Conservation (phyloP, 2,329 filamentous ascomycete species). For the Aspergillaceae sp. region DNA sequence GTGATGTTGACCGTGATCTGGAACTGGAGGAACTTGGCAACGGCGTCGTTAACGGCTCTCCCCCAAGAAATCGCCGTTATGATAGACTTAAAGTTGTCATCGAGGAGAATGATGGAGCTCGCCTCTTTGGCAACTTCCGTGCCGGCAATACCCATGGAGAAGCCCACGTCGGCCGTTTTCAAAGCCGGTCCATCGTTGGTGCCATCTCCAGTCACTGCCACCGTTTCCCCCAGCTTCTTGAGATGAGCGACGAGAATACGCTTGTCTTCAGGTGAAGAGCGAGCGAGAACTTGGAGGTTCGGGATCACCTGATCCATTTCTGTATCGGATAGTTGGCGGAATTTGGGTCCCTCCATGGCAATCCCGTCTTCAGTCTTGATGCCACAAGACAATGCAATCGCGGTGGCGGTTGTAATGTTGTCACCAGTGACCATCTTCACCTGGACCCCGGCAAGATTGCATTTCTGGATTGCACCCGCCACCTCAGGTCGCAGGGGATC, state of each 20-base stretch:
- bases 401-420: constrained; percentile 62
- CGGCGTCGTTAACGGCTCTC: constrained; percentile 59
- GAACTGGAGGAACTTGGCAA: constrained; percentile 59
- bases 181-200: constrained; percentile 60
- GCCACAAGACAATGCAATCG: constrained; percentile 66
- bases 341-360: constrained; percentile 61
- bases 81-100: constrained; percentile 58
- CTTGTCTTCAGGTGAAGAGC: constrained; percentile 60
- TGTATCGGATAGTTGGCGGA: constrained; percentile 52
- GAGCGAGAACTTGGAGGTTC: constrained; percentile 54
- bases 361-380: constrained; percentile 53
- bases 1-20: constrained; percentile 80
- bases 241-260: constrained; percentile 54
- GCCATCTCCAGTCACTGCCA: constrained; percentile 56
- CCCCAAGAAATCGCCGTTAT: constrained; percentile 61
- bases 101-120: constrained; percentile 59
- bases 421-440: constrained; percentile 68
- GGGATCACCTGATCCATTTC: constrained; percentile 54
- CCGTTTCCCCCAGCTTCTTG: constrained; percentile 55
- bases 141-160: constrained; percentile 60
- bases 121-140: constrained; percentile 62
- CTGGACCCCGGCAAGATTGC: constrained; percentile 59
- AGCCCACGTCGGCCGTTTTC: constrained; percentile 58
- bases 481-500: constrained; percentile 64
- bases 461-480: constrained; percentile 57